Percentiles rank a stretch among this genome's conserved stretches.
Evolutionary conservation across 768 basidiomycete species (phyloP).

Genomic region (Russula abietina): DNA sequence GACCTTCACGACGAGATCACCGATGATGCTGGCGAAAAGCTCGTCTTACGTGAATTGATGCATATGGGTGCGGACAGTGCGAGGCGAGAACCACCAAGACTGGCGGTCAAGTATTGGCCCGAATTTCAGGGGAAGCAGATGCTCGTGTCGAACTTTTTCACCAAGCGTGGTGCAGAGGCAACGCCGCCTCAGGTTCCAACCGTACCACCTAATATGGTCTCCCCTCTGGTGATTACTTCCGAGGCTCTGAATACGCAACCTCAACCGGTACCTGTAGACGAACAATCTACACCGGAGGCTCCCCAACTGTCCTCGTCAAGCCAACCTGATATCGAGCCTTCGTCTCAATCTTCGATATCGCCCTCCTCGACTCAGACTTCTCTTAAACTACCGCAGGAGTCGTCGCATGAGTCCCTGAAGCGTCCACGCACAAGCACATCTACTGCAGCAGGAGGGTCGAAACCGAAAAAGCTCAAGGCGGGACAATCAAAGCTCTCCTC

Average conservation of each 20-base stretch:
- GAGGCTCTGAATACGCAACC: conserved; percentile 8
- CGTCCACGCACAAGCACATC: conserved; percentile 5
- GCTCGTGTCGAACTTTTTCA: conserved; percentile 77
- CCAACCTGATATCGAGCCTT: background rate
- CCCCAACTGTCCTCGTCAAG: background rate
- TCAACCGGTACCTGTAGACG: background rate
- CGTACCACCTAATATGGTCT: background rate
- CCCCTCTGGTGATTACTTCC: conserved; percentile 1
- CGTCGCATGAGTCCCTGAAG: conserved; percentile 17
- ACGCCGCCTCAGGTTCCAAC: no score
- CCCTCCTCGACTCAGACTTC: background rate
- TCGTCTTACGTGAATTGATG: conserved; percentile 39
- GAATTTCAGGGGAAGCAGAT: conserved; percentile 87
- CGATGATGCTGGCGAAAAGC: conserved; percentile 33
- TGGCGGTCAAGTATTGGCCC: conserved; percentile 78
- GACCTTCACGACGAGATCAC: conserved; percentile 80
- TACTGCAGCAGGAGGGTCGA: conserved; percentile 18
- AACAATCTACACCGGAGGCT: background rate
- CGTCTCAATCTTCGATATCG: background rate
- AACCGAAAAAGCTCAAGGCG: conserved; percentile 27
- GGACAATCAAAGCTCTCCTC: conserved; percentile 34
- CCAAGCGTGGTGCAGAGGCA: conserved; percentile 37
- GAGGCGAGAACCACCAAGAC: conserved; percentile 50
- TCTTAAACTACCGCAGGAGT: background rate
- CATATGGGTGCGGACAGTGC: conserved; percentile 25